Base-by-base conservation (phyloP, 2,329 filamentous ascomycete species). In the Aspergillus aculeatinus region DNA sequence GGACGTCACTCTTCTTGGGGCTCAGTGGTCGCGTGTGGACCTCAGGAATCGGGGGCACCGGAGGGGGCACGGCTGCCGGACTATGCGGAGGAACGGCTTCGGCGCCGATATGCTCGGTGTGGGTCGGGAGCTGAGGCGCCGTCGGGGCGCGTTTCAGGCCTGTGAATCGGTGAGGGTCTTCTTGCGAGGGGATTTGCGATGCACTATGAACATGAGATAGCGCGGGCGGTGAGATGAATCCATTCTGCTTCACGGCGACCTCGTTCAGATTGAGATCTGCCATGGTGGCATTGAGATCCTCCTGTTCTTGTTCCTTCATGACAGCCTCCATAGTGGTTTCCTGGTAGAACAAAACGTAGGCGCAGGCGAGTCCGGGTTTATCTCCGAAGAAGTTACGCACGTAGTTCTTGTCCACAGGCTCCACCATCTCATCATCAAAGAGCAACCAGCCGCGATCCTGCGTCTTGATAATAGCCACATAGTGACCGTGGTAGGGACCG, bases 361-460 rank as follows among this genome's bases (percentile, higher is more conserved):
- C 95, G 69, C 93, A 97, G 10, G 95, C 95, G 75, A 96, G 86
- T 3, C 92, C 92, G 0, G 89, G 89, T 70, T 90, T 92, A 73
- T 97, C 95, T 16, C 95, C 95, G 69, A 99, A 99, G 78, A 99
- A 99, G 74, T 96, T 97, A 65, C 89, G 87, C 42, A 99, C 95
- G 71, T 96, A 99, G 72, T 90, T 89, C 76, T 97, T 97, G 75
- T 97, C 92, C 5, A 99, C 95, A 0, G 95, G 95, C 74, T 99
- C 95, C 4, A 99, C 95, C 87, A 98, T 92, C 78, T 99, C 95
- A 70, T 99, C 95, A 68, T 99, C 95, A 68, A 99, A 99, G 5
- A 99, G 80, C 48, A 99, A 80, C 95, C 95, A 99, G 29, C 95
- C 95, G 56, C 91, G 87, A 72, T 98, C 95, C 71, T 96, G 89